Percentiles rank a stretch among this genome's conserved stretches.
Conservation (phyloP, 1,284 basidiomycete species). For the Ceratobasidium sp. region DNA sequence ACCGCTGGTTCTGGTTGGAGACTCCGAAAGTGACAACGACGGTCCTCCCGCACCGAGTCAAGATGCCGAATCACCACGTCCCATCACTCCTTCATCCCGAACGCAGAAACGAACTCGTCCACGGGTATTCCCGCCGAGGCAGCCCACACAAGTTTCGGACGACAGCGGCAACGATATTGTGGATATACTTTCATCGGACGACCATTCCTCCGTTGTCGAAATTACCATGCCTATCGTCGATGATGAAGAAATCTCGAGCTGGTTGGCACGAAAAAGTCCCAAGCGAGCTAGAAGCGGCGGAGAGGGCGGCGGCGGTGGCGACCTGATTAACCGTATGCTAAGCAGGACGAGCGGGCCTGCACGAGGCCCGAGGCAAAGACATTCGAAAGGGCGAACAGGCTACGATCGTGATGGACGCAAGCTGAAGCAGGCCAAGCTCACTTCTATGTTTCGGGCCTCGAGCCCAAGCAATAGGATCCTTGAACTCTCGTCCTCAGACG, state of each 20-base stretch:
- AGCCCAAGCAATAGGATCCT: conserved; percentile 13
- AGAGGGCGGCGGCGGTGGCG: conserved; percentile 25
- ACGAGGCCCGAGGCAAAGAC: neutral
- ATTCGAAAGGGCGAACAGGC: conserved; percentile 19
- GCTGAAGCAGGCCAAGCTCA: conserved; percentile 41
- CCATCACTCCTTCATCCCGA: neutral
- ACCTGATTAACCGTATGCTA: conserved; percentile 40
- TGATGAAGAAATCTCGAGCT: conserved; percentile 40
- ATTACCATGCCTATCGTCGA: neutral
- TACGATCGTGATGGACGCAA: conserved; percentile 32
- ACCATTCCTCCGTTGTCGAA: conserved; percentile 9
- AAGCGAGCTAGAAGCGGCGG: conserved; percentile 4
- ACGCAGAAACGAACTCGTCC: neutral
- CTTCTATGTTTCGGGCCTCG: conserved; percentile 38
- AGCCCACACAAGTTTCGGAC: neutral
- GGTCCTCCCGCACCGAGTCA: neutral
- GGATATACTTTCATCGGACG: conserved; percentile 32
- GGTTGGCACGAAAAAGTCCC: conserved; percentile 19
- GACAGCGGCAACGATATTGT: conserved; percentile 36
- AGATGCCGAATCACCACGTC: neutral
- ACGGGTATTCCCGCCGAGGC: conserved; percentile 12
- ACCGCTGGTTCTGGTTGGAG: conserved; percentile 29
- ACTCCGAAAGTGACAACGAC: conserved; percentile 40
- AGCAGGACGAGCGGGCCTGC: conserved; percentile 25
- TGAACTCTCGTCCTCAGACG: conserved; percentile 25